A percentile compares a stretch with the other conserved stretches of the same genome.
Evolutionary conservation across 768 basidiomycete species (phyloP).

Genomic region (Mycena haematopus): DNA sequence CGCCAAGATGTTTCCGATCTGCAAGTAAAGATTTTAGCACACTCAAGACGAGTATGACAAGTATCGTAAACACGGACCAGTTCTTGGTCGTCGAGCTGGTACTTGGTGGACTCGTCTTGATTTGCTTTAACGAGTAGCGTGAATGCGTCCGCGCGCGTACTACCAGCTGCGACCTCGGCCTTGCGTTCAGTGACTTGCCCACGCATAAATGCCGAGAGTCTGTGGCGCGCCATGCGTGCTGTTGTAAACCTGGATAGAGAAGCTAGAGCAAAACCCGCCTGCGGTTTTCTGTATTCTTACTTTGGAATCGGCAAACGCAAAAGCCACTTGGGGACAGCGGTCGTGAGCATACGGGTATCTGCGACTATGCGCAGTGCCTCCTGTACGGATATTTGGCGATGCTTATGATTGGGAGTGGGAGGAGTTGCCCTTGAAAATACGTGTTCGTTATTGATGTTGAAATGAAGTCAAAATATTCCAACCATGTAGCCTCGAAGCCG

Average conservation of each 20-base stretch:
- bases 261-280: not conserved
- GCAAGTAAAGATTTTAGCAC: not conserved
- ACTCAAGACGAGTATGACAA: too few species aligned
- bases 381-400: slow-evolving; percentile 49
- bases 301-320: slow-evolving; percentile 42
- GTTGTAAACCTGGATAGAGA: slow-evolving; percentile 34
- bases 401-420: slow-evolving; percentile 43
- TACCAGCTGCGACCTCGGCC: slow-evolving; percentile 32
- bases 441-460: not conserved
- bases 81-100: slow-evolving; percentile 47
- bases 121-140: slow-evolving; percentile 53
- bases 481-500: slow-evolving; percentile 52
- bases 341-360: slow-evolving; percentile 35
- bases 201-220: slow-evolving; percentile 46
- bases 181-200: slow-evolving; percentile 43
- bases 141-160: slow-evolving; percentile 43
- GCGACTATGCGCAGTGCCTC: slow-evolving; percentile 44
- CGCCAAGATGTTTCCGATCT: slow-evolving; percentile 61
- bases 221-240: slow-evolving; percentile 38
- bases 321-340: slow-evolving; percentile 47
- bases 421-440: slow-evolving; percentile 35
- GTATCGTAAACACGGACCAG: slow-evolving; percentile 36
- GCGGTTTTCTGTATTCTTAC: slow-evolving; percentile 27
- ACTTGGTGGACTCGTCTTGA: slow-evolving; percentile 48
- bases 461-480: not conserved